Evolutionary conservation across 495 filamentous ascomycete genomes (phyloP).

Genomic region (Neurospora sp.): DNA sequence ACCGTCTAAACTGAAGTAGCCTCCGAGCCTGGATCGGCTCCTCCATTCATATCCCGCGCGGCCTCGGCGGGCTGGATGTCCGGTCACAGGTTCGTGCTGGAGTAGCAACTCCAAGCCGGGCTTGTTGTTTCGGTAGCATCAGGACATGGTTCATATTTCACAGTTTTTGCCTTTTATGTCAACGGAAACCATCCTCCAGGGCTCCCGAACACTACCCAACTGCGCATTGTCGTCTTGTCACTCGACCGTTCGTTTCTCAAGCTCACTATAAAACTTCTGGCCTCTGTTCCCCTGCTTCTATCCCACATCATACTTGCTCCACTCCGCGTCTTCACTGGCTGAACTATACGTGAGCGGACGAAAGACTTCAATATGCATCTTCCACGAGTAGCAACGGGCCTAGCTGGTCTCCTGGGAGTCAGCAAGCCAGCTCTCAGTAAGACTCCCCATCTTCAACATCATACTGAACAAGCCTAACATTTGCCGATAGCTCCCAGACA

Average conservation of each 20-base stretch:
- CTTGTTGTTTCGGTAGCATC: neutral
- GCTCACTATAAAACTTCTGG: conserved; percentile 1
- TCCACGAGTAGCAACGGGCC: conserved; percentile 4
- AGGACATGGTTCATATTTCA: conserved; percentile 7
- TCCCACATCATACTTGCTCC: neutral
- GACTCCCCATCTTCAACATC: neutral
- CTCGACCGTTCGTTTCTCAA: neutral
- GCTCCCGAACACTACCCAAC: neutral
- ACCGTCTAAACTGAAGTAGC: neutral
- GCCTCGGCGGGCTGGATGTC: conserved; percentile 1
- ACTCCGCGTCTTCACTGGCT: neutral
- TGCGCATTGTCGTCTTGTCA: neutral
- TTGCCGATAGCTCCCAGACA: conserved; percentile 10
- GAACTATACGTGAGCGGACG: neutral
- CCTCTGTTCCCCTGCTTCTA: neutral
- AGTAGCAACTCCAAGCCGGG: neutral
- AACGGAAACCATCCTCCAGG: conserved; percentile 11
- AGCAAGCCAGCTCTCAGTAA: conserved; percentile 6
- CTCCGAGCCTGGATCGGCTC: neutral
- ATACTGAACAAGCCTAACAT: neutral
- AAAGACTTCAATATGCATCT: conserved; percentile 14
- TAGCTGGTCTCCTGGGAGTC: conserved; percentile 16
- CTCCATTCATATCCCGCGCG: conserved; percentile 2
- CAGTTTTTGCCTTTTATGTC: conserved; percentile 9
- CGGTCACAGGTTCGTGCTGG: neutral